phyloP scores from a whole-genome alignment of 225 moss, liverwort and hornwort genomes.

The Thuidium tamariscinum region DNA sequence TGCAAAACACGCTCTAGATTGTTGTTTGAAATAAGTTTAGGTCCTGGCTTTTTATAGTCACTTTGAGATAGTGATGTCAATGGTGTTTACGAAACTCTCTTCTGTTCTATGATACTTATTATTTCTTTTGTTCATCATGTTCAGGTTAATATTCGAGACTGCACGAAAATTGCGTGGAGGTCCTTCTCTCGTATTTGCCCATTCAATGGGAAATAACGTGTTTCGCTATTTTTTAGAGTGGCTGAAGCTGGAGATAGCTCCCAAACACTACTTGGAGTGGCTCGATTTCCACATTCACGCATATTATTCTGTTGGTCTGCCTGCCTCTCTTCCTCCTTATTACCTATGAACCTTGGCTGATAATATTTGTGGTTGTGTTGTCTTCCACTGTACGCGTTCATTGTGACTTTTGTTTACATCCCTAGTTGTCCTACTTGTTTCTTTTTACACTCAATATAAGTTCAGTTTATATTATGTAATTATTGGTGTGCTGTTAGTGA shows the following conservation, averaged over 20 bases:
- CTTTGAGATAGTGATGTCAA: neutral
- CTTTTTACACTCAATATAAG: neutral
- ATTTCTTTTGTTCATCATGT: neutral
- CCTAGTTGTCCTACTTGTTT: neutral
- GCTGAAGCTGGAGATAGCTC: conserved; percentile 92
- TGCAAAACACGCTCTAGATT: no score
- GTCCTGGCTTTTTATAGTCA: neutral
- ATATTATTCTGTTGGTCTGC: conserved; percentile 94
- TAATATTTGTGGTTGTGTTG: neutral
- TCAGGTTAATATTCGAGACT: conserved; percentile 89
- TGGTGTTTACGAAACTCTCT: neutral
- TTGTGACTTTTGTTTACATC: neutral
- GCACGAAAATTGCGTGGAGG: conserved; percentile 85
- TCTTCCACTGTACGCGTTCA: neutral
- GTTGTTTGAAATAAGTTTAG: neutral
- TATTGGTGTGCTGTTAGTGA: neutral
- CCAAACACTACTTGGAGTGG: conserved; percentile 82
- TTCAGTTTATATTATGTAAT: neutral
- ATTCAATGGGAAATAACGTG: conserved; percentile 92
- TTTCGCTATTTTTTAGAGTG: conserved; percentile 97
- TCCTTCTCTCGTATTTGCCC: conserved; percentile 90
- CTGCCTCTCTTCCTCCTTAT: conserved; percentile 25
- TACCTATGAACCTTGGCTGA: neutral
- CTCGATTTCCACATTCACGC: conserved; percentile 91
- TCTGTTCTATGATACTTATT: neutral